Evolutionary conservation across 768 basidiomycete species (phyloP).

Genomic region (Suillus luteus): DNA sequence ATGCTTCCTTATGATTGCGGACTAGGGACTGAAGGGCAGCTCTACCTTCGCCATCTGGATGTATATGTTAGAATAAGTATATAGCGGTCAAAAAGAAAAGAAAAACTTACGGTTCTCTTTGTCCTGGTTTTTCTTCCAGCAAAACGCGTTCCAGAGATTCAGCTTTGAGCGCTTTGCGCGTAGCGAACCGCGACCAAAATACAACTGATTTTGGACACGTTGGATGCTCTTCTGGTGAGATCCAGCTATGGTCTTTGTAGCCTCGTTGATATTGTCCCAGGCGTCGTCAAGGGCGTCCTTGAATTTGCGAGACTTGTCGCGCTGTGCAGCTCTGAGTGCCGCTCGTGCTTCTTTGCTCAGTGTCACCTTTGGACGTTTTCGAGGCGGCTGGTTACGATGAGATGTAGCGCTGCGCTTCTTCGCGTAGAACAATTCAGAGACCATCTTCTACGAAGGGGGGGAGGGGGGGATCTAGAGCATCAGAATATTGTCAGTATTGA

Average conservation of each 20-base stretch:
- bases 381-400: neutral
- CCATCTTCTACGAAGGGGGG: neutral
- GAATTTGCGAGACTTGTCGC: too few species aligned
- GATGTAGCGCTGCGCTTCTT: neutral
- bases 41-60: too few species aligned
- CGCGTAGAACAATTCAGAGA: neutral
- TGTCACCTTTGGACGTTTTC: neutral
- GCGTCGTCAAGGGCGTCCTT: slow-evolving; percentile 10
- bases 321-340: neutral
- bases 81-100: neutral
- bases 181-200: neutral
- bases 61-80: neutral
- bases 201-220: slow-evolving; percentile 9
- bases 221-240: slow-evolving; percentile 12
- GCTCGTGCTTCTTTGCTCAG: slow-evolving; percentile 11
- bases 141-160: slow-evolving; percentile 14
- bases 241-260: slow-evolving; percentile 9
- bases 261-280: slow-evolving; percentile 12
- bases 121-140: slow-evolving; percentile 12
- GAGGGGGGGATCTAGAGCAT: too few species aligned
- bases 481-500: too few species aligned
- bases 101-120: neutral
- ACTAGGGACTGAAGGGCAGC: too few species aligned
- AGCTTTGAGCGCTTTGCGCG: slow-evolving; percentile 1
- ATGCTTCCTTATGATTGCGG: too few species aligned